Percentiles rank a stretch among this genome's conserved stretches.
Evolutionary conservation across 176 grass and related monocot species (phyloP).

Genomic region (Calamus simplicifolius): DNA sequence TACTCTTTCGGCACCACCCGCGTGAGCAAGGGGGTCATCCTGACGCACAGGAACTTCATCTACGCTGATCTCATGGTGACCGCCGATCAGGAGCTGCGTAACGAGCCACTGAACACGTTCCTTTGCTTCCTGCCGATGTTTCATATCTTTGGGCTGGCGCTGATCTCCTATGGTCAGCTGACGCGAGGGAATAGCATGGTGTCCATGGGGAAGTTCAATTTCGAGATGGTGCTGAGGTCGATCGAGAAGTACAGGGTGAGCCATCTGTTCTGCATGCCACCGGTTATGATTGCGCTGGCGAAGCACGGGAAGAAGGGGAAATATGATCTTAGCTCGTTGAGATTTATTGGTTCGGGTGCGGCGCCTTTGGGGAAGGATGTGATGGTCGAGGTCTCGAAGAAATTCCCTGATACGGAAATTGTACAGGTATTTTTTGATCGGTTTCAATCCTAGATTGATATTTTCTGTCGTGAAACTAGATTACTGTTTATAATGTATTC

Average conservation of each 20-base stretch:
- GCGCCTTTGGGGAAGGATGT: conserved; percentile 93
- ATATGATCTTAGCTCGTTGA: conserved; percentile 77
- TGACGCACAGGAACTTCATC: conserved; percentile 93
- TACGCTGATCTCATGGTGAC: conserved; percentile 40
- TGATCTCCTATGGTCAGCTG: conserved; percentile 69
- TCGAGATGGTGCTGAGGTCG: conserved; percentile 40
- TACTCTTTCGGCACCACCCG: conserved; percentile 96
- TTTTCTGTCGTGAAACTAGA: no score
- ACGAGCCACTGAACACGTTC: conserved; percentile 62
- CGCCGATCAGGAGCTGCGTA: conserved; percentile 46
- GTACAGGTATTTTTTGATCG: conserved; percentile 38
- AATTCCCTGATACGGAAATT: conserved; percentile 40
- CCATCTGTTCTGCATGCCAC: conserved; percentile 71
- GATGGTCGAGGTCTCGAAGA: conserved; percentile 70
- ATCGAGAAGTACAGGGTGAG: conserved; percentile 54
- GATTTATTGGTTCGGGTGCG: conserved; percentile 62
- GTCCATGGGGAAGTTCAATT: conserved; percentile 61
- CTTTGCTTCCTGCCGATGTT: conserved; percentile 99
- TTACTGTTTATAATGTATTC: no score
- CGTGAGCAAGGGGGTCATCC: conserved; percentile 78
- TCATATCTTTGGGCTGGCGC: conserved; percentile 75
- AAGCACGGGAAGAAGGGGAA: conserved; percentile 48
- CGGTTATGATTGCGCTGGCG: conserved; percentile 82
- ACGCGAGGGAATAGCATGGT: conserved; percentile 58
- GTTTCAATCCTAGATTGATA: no score